Percentiles rank a stretch among this genome's conserved stretches.
Evolutionary conservation across 2,329 filamentous ascomycete species (phyloP).

Genomic region (Trichoderma oligosporum): DNA sequence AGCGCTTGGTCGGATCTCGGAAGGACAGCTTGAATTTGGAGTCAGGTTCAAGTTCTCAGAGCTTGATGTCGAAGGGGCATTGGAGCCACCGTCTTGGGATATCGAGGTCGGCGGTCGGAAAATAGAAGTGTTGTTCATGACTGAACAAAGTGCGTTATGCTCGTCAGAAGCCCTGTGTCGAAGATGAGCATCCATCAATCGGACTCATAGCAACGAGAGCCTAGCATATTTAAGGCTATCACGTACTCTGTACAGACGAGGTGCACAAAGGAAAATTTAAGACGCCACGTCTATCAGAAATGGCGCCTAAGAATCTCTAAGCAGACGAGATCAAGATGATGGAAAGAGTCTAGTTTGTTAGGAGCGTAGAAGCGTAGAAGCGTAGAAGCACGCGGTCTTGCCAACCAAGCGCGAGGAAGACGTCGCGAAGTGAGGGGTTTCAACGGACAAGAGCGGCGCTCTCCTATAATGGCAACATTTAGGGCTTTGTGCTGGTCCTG

Average conservation of each 20-base stretch:
- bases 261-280: not conserved
- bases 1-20: constrained; percentile 2
- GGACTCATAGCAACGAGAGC: constrained; percentile 4
- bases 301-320: not conserved
- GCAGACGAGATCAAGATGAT: not conserved
- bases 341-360: not conserved
- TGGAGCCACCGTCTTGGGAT: constrained; percentile 27
- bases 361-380: not conserved
- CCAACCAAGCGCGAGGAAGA: constrained; percentile 11
- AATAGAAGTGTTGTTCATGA: constrained; percentile 32
- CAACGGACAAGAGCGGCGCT: constrained; percentile 24
- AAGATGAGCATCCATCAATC: constrained; percentile 15
- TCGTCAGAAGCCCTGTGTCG: constrained; percentile 4
- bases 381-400: constrained; percentile 14
- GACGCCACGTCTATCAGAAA: not conserved
- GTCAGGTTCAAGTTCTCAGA: constrained; percentile 8
- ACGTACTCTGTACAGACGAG: constrained; percentile 11
- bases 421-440: constrained; percentile 20
- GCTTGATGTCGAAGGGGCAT: constrained; percentile 21
- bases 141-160: constrained; percentile 16
- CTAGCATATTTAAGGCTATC: constrained; percentile 1
- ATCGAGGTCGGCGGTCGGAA: constrained; percentile 29
- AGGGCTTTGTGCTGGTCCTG: not conserved
- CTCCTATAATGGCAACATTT: constrained; percentile 38
- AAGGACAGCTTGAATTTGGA: constrained; percentile 7